These are phyloP conservation scores for Agrocybe pediades DNA, from an alignment of 768 basidiomycete genomes.

Conservation along the genomic window DNA sequence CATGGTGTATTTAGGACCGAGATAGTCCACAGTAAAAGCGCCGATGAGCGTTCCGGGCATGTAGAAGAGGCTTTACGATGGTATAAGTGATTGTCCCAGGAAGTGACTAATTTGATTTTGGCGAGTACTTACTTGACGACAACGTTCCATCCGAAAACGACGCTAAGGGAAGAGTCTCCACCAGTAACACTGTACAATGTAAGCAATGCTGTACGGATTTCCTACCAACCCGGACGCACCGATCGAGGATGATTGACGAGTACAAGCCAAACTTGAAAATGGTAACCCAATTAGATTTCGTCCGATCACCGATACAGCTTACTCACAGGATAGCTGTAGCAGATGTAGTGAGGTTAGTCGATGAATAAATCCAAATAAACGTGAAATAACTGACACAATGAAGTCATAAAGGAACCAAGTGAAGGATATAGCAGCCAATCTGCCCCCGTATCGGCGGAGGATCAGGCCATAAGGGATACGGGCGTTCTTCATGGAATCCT, in stretches of 20 bases:
- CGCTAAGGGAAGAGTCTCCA: constrained; percentile 45
- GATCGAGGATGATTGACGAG: constrained; percentile 72
- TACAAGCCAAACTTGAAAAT: constrained; percentile 71
- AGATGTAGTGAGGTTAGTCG: neutral
- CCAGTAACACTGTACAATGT: constrained; percentile 55
- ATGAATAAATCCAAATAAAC: neutral
- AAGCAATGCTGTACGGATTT: neutral
- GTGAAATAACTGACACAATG: constrained; percentile 56
- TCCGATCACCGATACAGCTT: neutral
- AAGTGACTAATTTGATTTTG: neutral
- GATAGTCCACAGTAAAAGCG: constrained; percentile 72
- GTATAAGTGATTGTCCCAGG: neutral
- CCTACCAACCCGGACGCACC: constrained; percentile 35
- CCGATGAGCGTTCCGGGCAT: constrained; percentile 62
- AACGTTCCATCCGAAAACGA: constrained; percentile 83
- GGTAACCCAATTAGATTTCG: neutral
- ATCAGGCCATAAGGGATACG: constrained; percentile 78
- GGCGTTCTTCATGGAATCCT: constrained; percentile 76
- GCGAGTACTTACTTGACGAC: constrained; percentile 86
- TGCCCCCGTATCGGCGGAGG: constrained; percentile 77
- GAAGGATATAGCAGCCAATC: constrained; percentile 72
- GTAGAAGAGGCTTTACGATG: constrained; percentile 34
- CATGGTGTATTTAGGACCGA: constrained; percentile 80
- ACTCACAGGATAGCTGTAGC: constrained; percentile 63
- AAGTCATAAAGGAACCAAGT: constrained; percentile 89